These are phyloP conservation scores for Colletotrichum sp. DNA, from an alignment of 2,329 filamentous ascomycete genomes.

Conservation along the genomic window DNA sequence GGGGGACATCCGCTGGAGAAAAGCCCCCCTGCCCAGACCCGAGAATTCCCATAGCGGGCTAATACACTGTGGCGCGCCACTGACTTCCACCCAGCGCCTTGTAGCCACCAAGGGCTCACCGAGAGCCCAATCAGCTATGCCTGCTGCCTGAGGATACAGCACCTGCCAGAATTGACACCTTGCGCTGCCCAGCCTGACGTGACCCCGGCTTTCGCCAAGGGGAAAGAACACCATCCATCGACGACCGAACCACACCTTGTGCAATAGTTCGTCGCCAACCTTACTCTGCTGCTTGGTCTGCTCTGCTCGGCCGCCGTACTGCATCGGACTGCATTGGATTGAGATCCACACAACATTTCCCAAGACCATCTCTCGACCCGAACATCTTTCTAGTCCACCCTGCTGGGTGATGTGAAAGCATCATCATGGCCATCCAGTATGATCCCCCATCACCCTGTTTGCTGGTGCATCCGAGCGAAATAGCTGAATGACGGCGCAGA, in stretches of 20 bases:
- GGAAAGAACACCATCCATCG: background rate
- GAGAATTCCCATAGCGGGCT: background rate
- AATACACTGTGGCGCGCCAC: background rate
- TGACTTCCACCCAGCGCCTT: background rate
- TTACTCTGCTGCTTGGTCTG: slow-evolving; percentile 11
- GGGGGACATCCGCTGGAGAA: background rate
- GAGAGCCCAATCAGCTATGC: background rate
- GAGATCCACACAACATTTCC: slow-evolving; percentile 7
- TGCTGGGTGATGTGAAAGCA: slow-evolving; percentile 20
- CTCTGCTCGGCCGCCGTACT: background rate
- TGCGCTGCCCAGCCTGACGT: slow-evolving; percentile 8
- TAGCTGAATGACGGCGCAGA: slow-evolving; percentile 51
- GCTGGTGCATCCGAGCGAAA: background rate
- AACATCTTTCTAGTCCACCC: slow-evolving; percentile 9
- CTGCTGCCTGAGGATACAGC: slow-evolving; percentile 12
- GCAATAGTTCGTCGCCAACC: slow-evolving; percentile 26
- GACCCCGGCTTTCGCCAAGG: background rate
- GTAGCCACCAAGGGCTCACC: background rate
- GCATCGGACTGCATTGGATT: background rate
- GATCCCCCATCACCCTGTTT: slow-evolving; percentile 17
- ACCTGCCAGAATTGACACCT: slow-evolving; percentile 11
- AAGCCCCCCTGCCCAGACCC: background rate
- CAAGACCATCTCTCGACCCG: slow-evolving; percentile 7
- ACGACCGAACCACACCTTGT: background rate
- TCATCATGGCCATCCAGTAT: slow-evolving; percentile 51